Conservation (phyloP, 306 rosid species). For the Medicago arabica region DNA sequence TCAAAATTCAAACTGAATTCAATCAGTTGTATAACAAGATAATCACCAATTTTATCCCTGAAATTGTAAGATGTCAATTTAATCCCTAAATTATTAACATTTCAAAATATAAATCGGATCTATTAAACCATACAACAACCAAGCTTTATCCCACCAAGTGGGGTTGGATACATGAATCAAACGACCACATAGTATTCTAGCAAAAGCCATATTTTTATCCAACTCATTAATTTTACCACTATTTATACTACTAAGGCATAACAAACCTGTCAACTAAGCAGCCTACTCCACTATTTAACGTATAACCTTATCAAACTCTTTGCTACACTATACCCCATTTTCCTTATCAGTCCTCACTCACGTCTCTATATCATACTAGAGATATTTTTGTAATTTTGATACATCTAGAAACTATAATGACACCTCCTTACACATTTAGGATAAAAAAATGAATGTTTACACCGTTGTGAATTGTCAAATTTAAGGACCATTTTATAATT, state of each 20-base stretch:
- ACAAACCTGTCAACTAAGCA: too few species aligned
- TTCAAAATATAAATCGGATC: background rate
- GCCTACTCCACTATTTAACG: too few species aligned
- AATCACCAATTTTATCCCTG: background rate
- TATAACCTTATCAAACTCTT: too few species aligned
- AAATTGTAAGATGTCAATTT: background rate
- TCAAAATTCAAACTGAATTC: constrained; percentile 49
- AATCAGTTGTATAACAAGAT: constrained; percentile 45
- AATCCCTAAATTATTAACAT: background rate
- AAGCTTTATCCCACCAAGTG: too few species aligned
- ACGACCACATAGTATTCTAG: too few species aligned
- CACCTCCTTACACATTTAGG: background rate
- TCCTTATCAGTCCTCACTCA: too few species aligned
- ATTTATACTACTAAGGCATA: too few species aligned
- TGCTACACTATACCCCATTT: too few species aligned
- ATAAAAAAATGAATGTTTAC: background rate
- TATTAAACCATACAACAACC: background rate
- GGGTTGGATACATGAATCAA: too few species aligned
- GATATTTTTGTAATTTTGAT: background rate
- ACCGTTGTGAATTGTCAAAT: background rate
- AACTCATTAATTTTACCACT: too few species aligned
- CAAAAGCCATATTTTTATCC: too few species aligned
- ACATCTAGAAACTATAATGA: background rate
- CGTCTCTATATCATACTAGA: background rate
- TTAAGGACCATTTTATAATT: background rate